Base-by-base conservation (phyloP, 495 filamentous ascomycete species). In the Penicillium lividum region DNA sequence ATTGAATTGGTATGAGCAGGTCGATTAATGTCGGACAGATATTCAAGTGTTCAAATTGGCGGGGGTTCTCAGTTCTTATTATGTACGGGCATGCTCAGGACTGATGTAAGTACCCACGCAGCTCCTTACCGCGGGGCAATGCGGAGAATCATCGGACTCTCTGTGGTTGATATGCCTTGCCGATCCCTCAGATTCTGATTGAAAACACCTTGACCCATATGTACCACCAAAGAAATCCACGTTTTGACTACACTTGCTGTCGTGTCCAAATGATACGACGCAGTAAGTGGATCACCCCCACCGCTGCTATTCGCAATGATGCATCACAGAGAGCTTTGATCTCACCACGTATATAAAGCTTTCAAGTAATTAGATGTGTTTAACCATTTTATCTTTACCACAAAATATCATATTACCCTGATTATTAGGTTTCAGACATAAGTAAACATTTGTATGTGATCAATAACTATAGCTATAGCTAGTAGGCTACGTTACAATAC, bases 111-210 rank as follows among this genome's bases (percentile, higher is more conserved):
- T 51, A 62, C 43, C 59, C 52, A 61, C 56, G 53, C 38, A 62
- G 43, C 38, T 47, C 51, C 55, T 60, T 58, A 65, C 61, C 67
- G 67, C 59, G 67, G 67, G 67, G 67, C 64, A 67, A 16, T 50
- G 65, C 59, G 67, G 67, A 61, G 64, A 69, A 68, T 58, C 51
- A 45, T 54, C 57, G 57, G 62, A 31, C 56, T 51, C 34, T 51
- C 33, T 60, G 38, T 18, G 47, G 56, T 43, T 56, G 53, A 57
- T 56, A 56, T 54, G 45, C n/a, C 22, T 15, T 34, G 54, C 44
- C 31, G 53, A 57, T 64, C 57, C 57, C 5, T 28, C 38, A 50
- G 61, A 53, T 22, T 43, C 18, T 53, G 47, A 31, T 48, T 18
- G 47, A 44, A 31, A 33, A 9, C 22, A 22, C 31, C 13, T 27